Base-by-base conservation (phyloP, 345 rosid genomes). In the Jatropha curcas region DNA sequence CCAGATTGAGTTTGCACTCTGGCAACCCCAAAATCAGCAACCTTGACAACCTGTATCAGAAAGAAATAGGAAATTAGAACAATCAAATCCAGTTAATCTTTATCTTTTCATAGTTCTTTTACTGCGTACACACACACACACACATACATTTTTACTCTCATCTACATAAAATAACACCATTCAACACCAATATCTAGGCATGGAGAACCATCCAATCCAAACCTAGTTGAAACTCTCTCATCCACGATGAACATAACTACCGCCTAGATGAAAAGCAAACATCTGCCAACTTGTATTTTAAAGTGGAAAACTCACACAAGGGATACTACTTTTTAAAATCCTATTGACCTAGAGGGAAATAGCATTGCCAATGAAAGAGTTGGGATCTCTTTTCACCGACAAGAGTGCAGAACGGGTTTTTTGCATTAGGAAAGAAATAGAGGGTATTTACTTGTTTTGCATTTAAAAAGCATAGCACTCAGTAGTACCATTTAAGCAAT, bases 11-110 rank as follows among this genome's bases (percentile, higher is more conserved):
- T 80, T 86, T 88, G 93, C 83, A 95, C 99, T 81, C 98, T 86
- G 74, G 98, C 94, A 74, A 91, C 98, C 66, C 99, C 99, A 83
- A 95, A 95, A 87, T 95, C 99, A 65, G 98, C 98, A 76, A 91
- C 97, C 82, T 91, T 91, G 56, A 92, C 99, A 76, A 95, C 96
- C 99, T 92, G 88, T 61, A 60, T 27, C 65, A 65, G 58, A n/a
- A 58, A 70, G 35, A 19, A 48, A 53, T 7, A 55, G 16, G 25
- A 11, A 70, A 70, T 77, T 34, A 65, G 58, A 56, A 69, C 24
- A 68, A 51, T 46, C 53, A 12, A 48, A 64, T 46, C 34, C 35
- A 59, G 48, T 9, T 43, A 7, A 66, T 50, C 19, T 4, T 1
- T 14, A 5, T 30, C 20, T 22, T 35, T 8, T 41, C 28, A 22